Evolutionary conservation across 306 rosid species (phyloP).

Genomic region (Betula pendula): DNA sequence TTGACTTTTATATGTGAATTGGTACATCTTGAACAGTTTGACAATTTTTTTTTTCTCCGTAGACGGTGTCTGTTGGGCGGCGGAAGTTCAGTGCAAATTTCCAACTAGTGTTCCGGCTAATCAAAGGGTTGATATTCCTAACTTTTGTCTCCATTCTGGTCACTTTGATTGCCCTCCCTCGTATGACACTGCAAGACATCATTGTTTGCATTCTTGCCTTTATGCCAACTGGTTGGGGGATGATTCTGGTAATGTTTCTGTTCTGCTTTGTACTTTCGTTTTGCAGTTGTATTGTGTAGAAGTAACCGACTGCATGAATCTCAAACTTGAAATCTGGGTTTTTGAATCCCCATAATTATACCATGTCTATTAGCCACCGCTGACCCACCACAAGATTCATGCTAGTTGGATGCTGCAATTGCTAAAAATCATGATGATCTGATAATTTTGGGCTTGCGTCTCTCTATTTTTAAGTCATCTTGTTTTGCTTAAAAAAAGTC

Average conservation of each 20-base stretch:
- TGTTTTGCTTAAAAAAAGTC: too few species aligned
- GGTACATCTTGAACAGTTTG: neutral
- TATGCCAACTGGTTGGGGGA: constrained; percentile 99
- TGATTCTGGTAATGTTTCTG: constrained; percentile 66
- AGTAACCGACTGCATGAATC: neutral
- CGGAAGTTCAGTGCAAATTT: constrained; percentile 84
- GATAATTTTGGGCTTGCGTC: neutral
- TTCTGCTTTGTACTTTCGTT: neutral
- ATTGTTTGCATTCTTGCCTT: constrained; percentile 96
- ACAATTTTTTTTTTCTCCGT: neutral
- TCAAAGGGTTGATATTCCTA: constrained; percentile 88
- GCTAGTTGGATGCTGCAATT: neutral
- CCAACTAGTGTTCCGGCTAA: constrained; percentile 88
- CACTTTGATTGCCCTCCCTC: constrained; percentile 80
- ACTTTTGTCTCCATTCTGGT: constrained; percentile 78
- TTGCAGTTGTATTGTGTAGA: neutral
- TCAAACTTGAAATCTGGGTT: neutral
- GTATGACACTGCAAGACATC: constrained; percentile 83
- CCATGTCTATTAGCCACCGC: neutral
- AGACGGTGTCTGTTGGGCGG: constrained; percentile 93
- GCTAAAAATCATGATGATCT: neutral
- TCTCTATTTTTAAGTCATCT: too few species aligned
- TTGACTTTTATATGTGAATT: neutral
- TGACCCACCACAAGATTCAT: neutral
- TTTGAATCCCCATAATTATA: neutral